These are phyloP conservation scores for Giardia muris DNA, from an alignment of 208 protist species.

Conservation along the genomic window DNA sequence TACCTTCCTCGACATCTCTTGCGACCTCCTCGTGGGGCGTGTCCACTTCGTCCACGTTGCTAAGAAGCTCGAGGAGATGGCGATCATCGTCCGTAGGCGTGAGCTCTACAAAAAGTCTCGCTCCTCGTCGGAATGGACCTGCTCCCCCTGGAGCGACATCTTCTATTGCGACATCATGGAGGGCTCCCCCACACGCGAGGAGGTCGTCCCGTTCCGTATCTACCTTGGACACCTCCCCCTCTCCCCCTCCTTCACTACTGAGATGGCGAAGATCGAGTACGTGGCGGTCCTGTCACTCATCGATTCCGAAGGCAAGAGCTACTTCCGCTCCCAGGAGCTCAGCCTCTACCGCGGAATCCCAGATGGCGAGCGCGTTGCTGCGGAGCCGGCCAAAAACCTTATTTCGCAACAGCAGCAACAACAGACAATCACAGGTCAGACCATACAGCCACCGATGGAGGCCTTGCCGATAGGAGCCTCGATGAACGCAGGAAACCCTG, in stretches of 20 bases:
- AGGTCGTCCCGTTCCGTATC: conserved; percentile 22
- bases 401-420: too few species aligned
- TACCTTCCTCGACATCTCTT: conserved; percentile 1
- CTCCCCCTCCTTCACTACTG: neutral
- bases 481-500: too few species aligned
- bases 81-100: neutral
- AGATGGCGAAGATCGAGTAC: neutral
- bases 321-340: neutral
- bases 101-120: neutral
- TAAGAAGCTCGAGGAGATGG: conserved; percentile 20
- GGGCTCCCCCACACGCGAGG: neutral
- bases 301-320: neutral
- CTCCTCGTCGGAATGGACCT: neutral
- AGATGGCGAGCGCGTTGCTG: neutral
- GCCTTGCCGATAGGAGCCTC: too few species aligned
- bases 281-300: neutral
- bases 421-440: too few species aligned
- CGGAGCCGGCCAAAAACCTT: too few species aligned
- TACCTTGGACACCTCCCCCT: neutral
- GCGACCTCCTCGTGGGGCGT: neutral
- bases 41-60: neutral
- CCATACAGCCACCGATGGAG: too few species aligned
- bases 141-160: neutral
- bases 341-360: neutral
- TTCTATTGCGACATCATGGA: conserved; percentile 6